Evolutionary conservation across 2,329 filamentous ascomycete species (phyloP).

Genomic region (Cucurbitaria berberidis): DNA sequence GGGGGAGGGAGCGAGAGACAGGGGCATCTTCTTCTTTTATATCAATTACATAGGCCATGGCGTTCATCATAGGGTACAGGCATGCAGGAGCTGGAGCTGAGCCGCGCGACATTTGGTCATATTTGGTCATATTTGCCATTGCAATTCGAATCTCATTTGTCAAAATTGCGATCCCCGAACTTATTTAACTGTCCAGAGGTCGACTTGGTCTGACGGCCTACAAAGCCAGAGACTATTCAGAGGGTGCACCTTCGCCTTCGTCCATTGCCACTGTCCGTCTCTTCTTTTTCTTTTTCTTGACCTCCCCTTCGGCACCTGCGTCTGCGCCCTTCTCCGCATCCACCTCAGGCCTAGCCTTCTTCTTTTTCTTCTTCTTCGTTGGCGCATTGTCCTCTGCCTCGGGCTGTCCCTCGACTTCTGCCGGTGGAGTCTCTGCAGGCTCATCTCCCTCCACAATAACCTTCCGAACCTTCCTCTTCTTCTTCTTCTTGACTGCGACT

Average conservation of each 20-base stretch:
- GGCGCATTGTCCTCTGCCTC: conserved; percentile 19
- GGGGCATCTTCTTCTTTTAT: background rate
- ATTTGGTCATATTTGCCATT: conserved; percentile 9
- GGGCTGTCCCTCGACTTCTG: conserved; percentile 15
- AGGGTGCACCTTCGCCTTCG: conserved; percentile 18
- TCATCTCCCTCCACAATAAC: conserved; percentile 62
- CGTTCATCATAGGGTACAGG: conserved; percentile 4
- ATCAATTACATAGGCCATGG: conserved; percentile 1
- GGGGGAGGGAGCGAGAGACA: background rate
- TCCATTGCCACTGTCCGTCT: conserved; percentile 46
- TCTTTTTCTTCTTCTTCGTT: conserved; percentile 52
- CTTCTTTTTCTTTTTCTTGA: conserved; percentile 53
- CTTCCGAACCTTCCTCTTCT: conserved; percentile 57
- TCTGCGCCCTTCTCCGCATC: conserved; percentile 18
- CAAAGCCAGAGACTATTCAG: conserved; percentile 9
- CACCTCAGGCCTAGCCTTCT: conserved; percentile 44
- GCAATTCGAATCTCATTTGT: conserved; percentile 4
- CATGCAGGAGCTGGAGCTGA: background rate
- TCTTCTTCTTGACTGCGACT: conserved; percentile 68
- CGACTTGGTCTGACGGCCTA: background rate
- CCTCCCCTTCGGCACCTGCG: conserved; percentile 28
- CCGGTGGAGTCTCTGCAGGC: conserved; percentile 53
- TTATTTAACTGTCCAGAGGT: background rate
- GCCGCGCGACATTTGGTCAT: too few relatives aligned
- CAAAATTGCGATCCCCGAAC: background rate